phyloP scores from a whole-genome alignment of 148 eudicot species.

The Rheum nobile region DNA sequence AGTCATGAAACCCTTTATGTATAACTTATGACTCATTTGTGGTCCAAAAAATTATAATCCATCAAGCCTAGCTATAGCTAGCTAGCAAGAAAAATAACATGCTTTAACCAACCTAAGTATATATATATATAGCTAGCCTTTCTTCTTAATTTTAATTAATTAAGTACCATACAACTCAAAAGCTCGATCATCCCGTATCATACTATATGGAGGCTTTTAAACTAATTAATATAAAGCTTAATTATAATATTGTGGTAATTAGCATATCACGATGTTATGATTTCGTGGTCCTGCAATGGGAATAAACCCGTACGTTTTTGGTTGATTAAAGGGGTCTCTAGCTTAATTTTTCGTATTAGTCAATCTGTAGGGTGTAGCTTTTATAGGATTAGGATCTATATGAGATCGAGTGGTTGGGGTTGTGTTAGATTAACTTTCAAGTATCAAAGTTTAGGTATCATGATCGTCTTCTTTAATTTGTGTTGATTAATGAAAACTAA shows the following conservation, averaged over 20 bases:
- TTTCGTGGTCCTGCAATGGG: neutral
- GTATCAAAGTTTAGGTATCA: neutral
- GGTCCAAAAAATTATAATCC: conserved; percentile 4
- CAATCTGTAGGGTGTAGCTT: neutral
- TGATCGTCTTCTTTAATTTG: neutral
- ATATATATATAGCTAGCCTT: neutral
- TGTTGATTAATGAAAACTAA: neutral
- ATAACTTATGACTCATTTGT: neutral
- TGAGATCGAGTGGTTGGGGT: conserved; percentile 3
- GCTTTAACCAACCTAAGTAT: neutral
- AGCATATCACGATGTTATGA: conserved; percentile 3
- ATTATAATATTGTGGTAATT: neutral
- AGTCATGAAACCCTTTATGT: neutral
- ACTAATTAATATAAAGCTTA: neutral
- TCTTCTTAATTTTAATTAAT: neutral
- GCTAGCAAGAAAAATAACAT: neutral
- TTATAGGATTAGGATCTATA: neutral
- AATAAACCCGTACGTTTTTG: neutral
- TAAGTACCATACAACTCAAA: conserved; percentile 8
- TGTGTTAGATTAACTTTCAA: conserved; percentile 1
- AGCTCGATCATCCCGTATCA: neutral
- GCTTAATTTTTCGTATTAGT: conserved; percentile 7
- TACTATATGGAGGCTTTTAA: neutral
- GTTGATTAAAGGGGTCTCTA: neutral
- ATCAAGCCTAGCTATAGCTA: neutral